Evolutionary conservation across 1,284 basidiomycete species (phyloP), one percentile per base, ranked within the genome.

Genomic region (Sporisorium sorghi): DNA sequence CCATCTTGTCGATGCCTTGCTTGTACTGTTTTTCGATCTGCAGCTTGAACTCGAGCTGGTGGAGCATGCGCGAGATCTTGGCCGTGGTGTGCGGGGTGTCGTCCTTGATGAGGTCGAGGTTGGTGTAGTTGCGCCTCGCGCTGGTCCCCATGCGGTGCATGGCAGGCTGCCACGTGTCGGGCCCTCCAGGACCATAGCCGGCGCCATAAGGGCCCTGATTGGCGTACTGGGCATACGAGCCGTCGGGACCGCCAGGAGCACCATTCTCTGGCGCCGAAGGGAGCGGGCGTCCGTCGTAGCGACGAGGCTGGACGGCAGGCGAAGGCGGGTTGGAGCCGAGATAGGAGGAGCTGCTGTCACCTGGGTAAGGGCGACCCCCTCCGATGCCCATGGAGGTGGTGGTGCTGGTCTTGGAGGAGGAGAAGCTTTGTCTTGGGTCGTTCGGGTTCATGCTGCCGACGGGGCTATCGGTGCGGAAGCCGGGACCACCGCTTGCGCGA

Each of bases 21-120:
- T 97, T 97, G 88, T 98, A 98, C 86, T 99, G 95, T 87, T 92
- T 90, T 86, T 99, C 97, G 77, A 99, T 93, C 86, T 96, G 93
- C 55, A 98, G 91, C 87, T 99, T 99, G 89, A 97, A 98, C 86
- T 99, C 95, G 76, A 99, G 91, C 86, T 98, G 95, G 86, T 98
- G 94, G 61, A 99, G 90, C 96, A 98, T 98, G 78, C 91, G 90
- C 48, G 94, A 93, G 85, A 99, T 98, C 88, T 97, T 99, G 73
- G 93, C 92, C 6, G 94, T 92, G 23, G 94, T 96, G 83, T 96
- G 90, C 21, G 96, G 96, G 39, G 95, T 96, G 86, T 99, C 97
- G 77, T 95, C 94, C 86, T 96, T 96, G 86, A 97, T 93, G 74
- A 99, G 88, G 87, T 99, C 97, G 33, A 81, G 77, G 39, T 81